phyloP scores from a whole-genome alignment of 2,329 filamentous ascomycete genomes.

The Aspergillus jensenii region DNA sequence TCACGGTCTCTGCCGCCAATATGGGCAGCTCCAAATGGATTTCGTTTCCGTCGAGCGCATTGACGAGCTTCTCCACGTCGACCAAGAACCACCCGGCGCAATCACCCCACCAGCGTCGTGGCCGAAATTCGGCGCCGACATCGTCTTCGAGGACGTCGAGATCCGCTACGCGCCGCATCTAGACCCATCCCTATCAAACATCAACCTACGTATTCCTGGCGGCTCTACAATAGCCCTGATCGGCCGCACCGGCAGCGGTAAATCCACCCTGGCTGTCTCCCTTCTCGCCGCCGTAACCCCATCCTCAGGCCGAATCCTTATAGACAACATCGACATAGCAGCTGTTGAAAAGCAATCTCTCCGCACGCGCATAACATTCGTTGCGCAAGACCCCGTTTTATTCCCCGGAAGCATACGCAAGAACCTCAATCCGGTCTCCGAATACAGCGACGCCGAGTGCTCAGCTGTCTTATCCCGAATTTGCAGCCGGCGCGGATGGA shows the following conservation, averaged over 20 bases:
- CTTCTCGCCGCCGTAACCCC: constrained; percentile 59
- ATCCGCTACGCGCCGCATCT: constrained; percentile 77
- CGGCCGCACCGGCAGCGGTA: constrained; percentile 77
- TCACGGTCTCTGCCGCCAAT: constrained; percentile 72
- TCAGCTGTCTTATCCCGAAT: constrained; percentile 54
- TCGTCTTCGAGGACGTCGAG: constrained; percentile 74
- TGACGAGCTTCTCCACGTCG: constrained; percentile 75
- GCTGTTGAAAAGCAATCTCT: constrained; percentile 60
- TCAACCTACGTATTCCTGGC: constrained; percentile 73
- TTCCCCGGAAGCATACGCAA: constrained; percentile 62
- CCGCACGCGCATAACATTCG: constrained; percentile 63
- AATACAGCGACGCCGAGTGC: constrained; percentile 58
- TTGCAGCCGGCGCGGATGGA: constrained; percentile 57
- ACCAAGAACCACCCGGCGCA: constrained; percentile 69
- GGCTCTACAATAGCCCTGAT: constrained; percentile 78
- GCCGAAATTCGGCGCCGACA: constrained; percentile 70
- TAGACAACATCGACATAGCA: constrained; percentile 62
- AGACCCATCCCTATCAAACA: constrained; percentile 67
- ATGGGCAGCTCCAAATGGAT: constrained; percentile 85
- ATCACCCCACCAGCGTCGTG: constrained; percentile 71
- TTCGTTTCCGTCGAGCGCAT: constrained; percentile 89
- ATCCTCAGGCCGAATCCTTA: constrained; percentile 55
- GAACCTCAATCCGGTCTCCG: constrained; percentile 62
- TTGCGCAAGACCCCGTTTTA: constrained; percentile 66
- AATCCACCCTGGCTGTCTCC: constrained; percentile 70